Percentiles rank a stretch among this genome's conserved stretches.
These are phyloP conservation scores for Mrakia frigida DNA, from an alignment of 768 basidiomycete species.

Conservation along the genomic window DNA sequence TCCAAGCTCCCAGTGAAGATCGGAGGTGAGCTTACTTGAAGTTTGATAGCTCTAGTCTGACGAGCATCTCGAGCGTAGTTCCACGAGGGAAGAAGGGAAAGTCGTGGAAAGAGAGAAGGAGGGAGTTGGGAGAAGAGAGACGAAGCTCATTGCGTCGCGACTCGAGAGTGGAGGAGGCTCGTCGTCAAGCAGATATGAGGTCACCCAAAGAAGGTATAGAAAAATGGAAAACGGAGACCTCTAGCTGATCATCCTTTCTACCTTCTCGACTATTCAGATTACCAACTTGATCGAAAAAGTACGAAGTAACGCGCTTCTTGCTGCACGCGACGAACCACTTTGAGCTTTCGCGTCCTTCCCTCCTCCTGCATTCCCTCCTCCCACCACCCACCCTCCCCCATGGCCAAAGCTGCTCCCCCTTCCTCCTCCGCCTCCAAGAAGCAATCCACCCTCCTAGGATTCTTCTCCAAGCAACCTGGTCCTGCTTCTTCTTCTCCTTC, in stretches of 20 bases:
- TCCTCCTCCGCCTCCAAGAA: slow-evolving; percentile 31
- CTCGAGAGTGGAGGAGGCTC: too few species aligned
- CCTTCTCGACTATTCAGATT: too few species aligned
- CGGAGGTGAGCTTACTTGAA: slow-evolving; percentile 16
- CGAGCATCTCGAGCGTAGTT: slow-evolving; percentile 19
- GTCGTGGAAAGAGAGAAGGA: too few species aligned
- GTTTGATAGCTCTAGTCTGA: slow-evolving; percentile 26
- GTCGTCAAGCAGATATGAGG: too few species aligned
- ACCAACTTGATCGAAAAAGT: neutral
- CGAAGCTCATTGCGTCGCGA: too few species aligned
- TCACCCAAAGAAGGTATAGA: too few species aligned
- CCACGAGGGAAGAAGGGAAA: neutral
- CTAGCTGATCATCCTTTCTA: too few species aligned
- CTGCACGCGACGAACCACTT: neutral
- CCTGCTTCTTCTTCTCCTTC: slow-evolving; percentile 33
- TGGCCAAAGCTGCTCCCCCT: neutral
- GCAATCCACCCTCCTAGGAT: slow-evolving; percentile 43
- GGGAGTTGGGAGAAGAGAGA: too few species aligned
- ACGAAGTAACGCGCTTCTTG: neutral
- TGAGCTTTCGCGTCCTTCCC: neutral
- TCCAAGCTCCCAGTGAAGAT: neutral
- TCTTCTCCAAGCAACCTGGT: slow-evolving; percentile 41
- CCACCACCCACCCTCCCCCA: neutral
- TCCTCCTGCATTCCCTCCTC: neutral
- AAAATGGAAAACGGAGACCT: too few species aligned